phyloP scores from a whole-genome alignment of 257 asterid genomes.

The Solanum medicagineum region DNA sequence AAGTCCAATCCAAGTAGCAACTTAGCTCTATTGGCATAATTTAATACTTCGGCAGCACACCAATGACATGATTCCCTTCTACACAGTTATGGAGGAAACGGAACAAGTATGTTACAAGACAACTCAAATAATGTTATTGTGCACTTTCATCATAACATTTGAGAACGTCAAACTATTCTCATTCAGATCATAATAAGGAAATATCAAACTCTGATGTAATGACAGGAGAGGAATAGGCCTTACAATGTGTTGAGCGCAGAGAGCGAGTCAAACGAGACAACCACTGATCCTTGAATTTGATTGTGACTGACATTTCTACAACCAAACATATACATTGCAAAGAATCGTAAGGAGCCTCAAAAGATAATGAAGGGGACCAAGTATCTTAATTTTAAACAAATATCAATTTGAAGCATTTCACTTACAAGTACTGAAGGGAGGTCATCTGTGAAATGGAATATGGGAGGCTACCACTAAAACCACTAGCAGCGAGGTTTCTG shows the following conservation, averaged over 20 bases:
- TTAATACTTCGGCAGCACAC: background rate
- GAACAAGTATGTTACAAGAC: background rate
- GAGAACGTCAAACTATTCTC: background rate
- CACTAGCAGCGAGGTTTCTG: constrained; percentile 73
- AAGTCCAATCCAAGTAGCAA: background rate
- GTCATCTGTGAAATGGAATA: constrained; percentile 61
- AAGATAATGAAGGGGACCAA: background rate
- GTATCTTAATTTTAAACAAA: background rate
- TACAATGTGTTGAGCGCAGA: constrained; percentile 72
- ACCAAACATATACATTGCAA: background rate
- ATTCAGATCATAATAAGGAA: background rate
- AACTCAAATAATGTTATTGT: background rate
- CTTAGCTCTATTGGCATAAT: background rate
- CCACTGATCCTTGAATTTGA: constrained; percentile 52
- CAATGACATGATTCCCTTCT: background rate
- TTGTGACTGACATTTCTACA: constrained; percentile 73
- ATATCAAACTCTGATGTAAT: background rate
- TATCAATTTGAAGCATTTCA: constrained; percentile 5
- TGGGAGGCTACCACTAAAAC: constrained; percentile 64
- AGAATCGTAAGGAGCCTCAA: background rate
- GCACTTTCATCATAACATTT: background rate
- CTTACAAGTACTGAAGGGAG: constrained; percentile 72
- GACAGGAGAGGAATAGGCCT: constrained; percentile 4
- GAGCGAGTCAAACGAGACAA: constrained; percentile 40
- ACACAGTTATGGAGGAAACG: background rate